Conservation (phyloP, 202 grass and related monocot species). For the Eragrostis tef region DNA sequence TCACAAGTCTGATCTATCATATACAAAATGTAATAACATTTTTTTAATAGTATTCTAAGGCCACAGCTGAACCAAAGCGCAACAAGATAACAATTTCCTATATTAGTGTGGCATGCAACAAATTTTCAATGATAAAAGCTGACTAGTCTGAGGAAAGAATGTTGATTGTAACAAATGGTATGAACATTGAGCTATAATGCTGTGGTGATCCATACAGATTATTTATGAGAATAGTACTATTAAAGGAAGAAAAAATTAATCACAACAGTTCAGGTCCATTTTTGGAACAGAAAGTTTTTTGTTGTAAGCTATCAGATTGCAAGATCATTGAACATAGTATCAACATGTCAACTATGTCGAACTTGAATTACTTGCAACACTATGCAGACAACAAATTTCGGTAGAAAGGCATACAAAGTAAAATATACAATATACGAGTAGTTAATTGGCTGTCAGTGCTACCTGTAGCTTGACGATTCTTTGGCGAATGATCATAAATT, state of each 20-base stretch:
- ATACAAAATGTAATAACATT: neutral
- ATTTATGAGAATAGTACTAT: slow-evolving; percentile 17
- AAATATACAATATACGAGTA: neutral
- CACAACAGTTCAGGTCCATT: neutral
- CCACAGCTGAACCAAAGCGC: neutral
- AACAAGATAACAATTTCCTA: slow-evolving; percentile 9
- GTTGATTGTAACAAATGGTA: neutral
- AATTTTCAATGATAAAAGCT: neutral
- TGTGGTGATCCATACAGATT: slow-evolving; percentile 16
- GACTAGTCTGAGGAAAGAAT: slow-evolving; percentile 15
- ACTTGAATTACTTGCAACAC: neutral
- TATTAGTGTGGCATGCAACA: slow-evolving; percentile 2
- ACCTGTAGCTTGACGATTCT: slow-evolving; percentile 89
- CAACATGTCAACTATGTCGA: neutral
- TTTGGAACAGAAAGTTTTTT: neutral
- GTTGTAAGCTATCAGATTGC: slow-evolving; percentile 15
- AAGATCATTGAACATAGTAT: neutral
- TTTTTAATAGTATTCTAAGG: no score
- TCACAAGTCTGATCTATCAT: neutral
- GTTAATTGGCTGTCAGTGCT: slow-evolving; percentile 23
- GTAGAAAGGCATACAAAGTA: neutral
- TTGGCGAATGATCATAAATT: slow-evolving; percentile 81
- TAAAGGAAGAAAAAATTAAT: slow-evolving; percentile 12
- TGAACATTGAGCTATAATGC: slow-evolving; percentile 1
- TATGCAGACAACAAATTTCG: slow-evolving; percentile 21